Conservation (phyloP, 2,329 filamentous ascomycete species). For the Paraconiothyrium brasiliense region DNA sequence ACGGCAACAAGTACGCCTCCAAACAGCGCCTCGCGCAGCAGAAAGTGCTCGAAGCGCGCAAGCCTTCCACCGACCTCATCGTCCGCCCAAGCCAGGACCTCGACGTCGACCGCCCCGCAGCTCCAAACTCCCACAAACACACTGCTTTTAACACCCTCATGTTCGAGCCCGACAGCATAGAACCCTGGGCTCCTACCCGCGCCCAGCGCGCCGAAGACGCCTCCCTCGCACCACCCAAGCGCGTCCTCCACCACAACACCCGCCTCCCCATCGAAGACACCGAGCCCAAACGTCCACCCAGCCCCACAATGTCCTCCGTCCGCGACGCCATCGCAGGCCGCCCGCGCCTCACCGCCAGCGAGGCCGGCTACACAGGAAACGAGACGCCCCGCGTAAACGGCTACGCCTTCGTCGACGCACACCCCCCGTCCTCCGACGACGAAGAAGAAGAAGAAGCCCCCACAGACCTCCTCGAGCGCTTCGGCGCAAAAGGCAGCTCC, state of each 20-base stretch:
- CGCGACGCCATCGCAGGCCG: slow-evolving; percentile 83
- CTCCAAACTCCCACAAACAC: slow-evolving; percentile 75
- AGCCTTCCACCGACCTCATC: slow-evolving; percentile 52
- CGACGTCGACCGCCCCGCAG: slow-evolving; percentile 75
- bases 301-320: slow-evolving; percentile 83
- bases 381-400: slow-evolving; percentile 93
- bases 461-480: slow-evolving; percentile 55
- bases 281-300: slow-evolving; percentile 67
- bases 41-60: slow-evolving; percentile 74
- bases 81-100: slow-evolving; percentile 67
- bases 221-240: slow-evolving; percentile 79
- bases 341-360: slow-evolving; percentile 69
- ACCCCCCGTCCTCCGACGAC: slow-evolving; percentile 75
- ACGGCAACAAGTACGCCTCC: slow-evolving; percentile 80
- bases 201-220: slow-evolving; percentile 73
- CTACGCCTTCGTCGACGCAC: slow-evolving; percentile 93
- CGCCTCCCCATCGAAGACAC: slow-evolving; percentile 68
- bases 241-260: slow-evolving; percentile 83
- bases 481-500: slow-evolving; percentile 45
- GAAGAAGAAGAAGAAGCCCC: slow-evolving; percentile 48
- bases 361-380: slow-evolving; percentile 68
- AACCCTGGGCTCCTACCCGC: slow-evolving; percentile 65
- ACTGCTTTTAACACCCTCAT: slow-evolving; percentile 83
- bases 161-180: slow-evolving; percentile 76
- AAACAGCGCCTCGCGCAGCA: slow-evolving; percentile 71